These are phyloP conservation scores for Diaporthe sp. DNA, from an alignment of 2,329 filamentous ascomycete species.

Conservation along the genomic window DNA sequence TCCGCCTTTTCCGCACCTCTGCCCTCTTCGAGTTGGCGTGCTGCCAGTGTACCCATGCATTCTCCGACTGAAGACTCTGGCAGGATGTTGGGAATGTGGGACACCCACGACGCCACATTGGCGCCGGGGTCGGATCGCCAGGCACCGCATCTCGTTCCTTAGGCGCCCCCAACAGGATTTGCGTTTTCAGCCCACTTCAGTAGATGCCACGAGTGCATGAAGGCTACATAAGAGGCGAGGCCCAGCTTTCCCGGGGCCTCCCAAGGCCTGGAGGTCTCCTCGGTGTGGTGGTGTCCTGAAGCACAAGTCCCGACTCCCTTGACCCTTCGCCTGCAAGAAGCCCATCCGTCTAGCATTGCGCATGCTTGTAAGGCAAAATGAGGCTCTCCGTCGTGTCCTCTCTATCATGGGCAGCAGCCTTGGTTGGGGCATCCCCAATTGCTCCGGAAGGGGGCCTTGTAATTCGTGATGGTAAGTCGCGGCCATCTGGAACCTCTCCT, in stretches of 20 bases:
- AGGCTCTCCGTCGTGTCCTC: constrained; percentile 33
- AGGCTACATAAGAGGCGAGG: constrained; percentile 18
- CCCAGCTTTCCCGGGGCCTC: not conserved
- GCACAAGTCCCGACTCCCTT: constrained; percentile 7
- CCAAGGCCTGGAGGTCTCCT: not conserved
- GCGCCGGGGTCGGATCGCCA: constrained; percentile 28
- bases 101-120: not conserved
- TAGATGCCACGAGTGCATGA: constrained; percentile 6
- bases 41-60: not conserved
- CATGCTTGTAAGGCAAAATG: constrained; percentile 33
- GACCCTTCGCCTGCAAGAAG: not conserved
- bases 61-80: not conserved
- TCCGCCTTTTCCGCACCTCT: constrained; percentile 23
- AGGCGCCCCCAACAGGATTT: constrained; percentile 9
- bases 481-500: not conserved
- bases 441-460: not conserved
- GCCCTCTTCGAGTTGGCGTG: not conserved
- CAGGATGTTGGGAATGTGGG: not conserved
- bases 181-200: not conserved
- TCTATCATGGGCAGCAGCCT: constrained; percentile 29
- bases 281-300: constrained; percentile 28
- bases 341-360: not conserved
- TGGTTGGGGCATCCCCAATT: constrained; percentile 36
- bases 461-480: constrained; percentile 35
- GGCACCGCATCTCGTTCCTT: constrained; percentile 17